A percentile compares a stretch with the other conserved stretches of the same genome.
Evolutionary conservation across 139 green algal genomes (phyloP).

Genomic region (Tetradesmus lagerheimii): DNA sequence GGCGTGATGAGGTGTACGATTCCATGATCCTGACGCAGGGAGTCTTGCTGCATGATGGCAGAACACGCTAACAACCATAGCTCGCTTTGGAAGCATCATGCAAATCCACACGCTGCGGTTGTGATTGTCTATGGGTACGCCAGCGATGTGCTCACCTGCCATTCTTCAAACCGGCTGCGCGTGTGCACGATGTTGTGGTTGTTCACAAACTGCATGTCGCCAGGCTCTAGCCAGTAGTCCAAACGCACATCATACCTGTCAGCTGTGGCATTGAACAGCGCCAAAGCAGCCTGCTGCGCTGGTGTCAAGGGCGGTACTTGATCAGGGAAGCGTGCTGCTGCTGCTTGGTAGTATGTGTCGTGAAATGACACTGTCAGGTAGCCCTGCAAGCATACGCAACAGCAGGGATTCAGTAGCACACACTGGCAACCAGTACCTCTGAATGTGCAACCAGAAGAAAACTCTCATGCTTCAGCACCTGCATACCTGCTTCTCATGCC

Average conservation of each 20-base stretch:
- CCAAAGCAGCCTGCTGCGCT: conserved; percentile 26
- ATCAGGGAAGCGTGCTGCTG: conserved; percentile 49
- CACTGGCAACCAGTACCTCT: no score
- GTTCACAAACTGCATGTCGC: conserved; percentile 78
- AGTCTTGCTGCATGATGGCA: no score
- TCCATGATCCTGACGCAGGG: no score
- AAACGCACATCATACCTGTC: conserved; percentile 63
- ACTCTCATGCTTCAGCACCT: no score
- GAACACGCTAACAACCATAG: no score
- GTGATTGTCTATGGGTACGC: no score
- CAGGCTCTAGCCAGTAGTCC: conserved; percentile 72
- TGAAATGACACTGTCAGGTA: neutral
- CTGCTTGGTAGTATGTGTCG: conserved; percentile 62
- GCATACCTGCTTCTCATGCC: no score
- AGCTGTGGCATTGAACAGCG: conserved; percentile 57
- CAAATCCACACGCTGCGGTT: no score
- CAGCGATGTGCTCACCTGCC: conserved; percentile 35
- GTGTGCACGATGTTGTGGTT: conserved; percentile 75
- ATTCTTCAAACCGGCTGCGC: conserved; percentile 63
- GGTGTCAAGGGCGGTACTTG: conserved; percentile 60
- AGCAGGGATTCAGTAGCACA: no score
- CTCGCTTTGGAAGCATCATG: no score
- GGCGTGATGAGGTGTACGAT: no score
- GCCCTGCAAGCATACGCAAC: neutral
- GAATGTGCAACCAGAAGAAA: no score